phyloP scores from a whole-genome alignment of 2,329 filamentous ascomycete species.

The Colletotrichum sidae region DNA sequence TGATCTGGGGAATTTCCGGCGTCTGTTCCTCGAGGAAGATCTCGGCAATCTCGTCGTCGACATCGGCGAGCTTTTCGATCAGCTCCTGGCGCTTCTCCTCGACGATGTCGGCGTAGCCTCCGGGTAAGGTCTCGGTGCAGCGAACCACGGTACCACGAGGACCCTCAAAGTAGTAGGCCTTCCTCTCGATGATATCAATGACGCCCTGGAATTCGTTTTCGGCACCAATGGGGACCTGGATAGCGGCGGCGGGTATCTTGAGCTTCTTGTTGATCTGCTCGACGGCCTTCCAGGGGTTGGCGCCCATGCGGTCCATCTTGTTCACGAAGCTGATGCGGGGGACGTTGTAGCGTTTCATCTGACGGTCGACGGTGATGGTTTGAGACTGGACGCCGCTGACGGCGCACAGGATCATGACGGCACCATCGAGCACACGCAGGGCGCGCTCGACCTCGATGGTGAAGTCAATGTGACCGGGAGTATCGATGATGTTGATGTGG shows the following conservation, averaged over 20 bases:
- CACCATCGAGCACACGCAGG: slow-evolving; percentile 92
- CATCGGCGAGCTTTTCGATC: slow-evolving; percentile 95
- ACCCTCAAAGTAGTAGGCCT: slow-evolving; percentile 92
- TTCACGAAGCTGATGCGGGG: slow-evolving; percentile 97
- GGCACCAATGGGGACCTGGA: slow-evolving; percentile 93
- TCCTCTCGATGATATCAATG: slow-evolving; percentile 92
- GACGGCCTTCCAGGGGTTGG: slow-evolving; percentile 97
- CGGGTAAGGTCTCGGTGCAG: slow-evolving; percentile 83
- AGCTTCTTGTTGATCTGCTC: slow-evolving; percentile 98
- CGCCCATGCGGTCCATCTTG: slow-evolving; percentile 99
- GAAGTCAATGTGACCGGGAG: slow-evolving; percentile 98
- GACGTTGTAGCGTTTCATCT: slow-evolving; percentile 99
- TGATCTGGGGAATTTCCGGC: slow-evolving; percentile 85
- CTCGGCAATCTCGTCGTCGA: slow-evolving; percentile 97
- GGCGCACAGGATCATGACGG: slow-evolving; percentile 98
- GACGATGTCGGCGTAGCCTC: slow-evolving; percentile 79
- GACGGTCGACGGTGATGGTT: slow-evolving; percentile 96
- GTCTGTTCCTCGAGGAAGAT: slow-evolving; percentile 89
- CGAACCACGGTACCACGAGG: slow-evolving; percentile 81
- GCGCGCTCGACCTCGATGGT: slow-evolving; percentile 98
- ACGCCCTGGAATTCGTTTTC: slow-evolving; percentile 95
- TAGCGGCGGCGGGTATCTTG: slow-evolving; percentile 89
- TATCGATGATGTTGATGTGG: slow-evolving; percentile 99
- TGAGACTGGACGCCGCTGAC: slow-evolving; percentile 98
- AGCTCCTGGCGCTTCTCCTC: slow-evolving; percentile 86